Percentiles rank a stretch among this genome's conserved stretches.
These are phyloP conservation scores for Phanerochaete sordida DNA, from an alignment of 768 basidiomycete species.

Conservation along the genomic window DNA sequence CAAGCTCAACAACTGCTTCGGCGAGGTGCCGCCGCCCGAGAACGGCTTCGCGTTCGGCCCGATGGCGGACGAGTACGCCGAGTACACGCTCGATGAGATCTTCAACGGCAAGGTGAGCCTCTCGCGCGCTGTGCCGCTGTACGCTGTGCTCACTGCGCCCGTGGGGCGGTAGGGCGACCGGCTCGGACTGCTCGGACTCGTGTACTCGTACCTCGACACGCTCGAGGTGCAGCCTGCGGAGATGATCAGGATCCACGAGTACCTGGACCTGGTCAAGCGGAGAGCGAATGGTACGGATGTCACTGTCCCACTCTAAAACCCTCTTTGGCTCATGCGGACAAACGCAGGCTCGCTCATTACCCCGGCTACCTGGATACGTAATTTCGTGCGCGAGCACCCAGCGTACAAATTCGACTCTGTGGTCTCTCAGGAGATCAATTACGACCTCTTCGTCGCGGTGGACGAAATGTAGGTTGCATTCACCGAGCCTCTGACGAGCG, in stretches of 20 bases:
- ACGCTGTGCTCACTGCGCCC: not conserved
- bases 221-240: slow-evolving; percentile 69
- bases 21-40: slow-evolving; percentile 50
- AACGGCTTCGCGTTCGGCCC: slow-evolving; percentile 39
- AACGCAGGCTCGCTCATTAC: slow-evolving; percentile 71
- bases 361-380: slow-evolving; percentile 89
- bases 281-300: slow-evolving; percentile 75
- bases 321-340: slow-evolving; percentile 1
- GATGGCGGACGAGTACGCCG: slow-evolving; percentile 82
- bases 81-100: slow-evolving; percentile 90
- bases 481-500: not conserved
- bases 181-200: slow-evolving; percentile 69
- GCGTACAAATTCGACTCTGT: slow-evolving; percentile 93
- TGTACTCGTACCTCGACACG: slow-evolving; percentile 82
- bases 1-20: slow-evolving; percentile 71
- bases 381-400: slow-evolving; percentile 88
- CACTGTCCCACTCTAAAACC: not conserved
- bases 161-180: not conserved
- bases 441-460: slow-evolving; percentile 84
- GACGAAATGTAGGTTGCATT: slow-evolving; percentile 81
- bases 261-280: slow-evolving; percentile 73
- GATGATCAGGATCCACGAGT: slow-evolving; percentile 61
- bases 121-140: not conserved
- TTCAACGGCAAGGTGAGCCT: slow-evolving; percentile 81
- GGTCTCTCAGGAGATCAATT: slow-evolving; percentile 88